Evolutionary conservation across 176 grass and related monocot genomes (phyloP).

Genomic region (Puya raimondii): DNA sequence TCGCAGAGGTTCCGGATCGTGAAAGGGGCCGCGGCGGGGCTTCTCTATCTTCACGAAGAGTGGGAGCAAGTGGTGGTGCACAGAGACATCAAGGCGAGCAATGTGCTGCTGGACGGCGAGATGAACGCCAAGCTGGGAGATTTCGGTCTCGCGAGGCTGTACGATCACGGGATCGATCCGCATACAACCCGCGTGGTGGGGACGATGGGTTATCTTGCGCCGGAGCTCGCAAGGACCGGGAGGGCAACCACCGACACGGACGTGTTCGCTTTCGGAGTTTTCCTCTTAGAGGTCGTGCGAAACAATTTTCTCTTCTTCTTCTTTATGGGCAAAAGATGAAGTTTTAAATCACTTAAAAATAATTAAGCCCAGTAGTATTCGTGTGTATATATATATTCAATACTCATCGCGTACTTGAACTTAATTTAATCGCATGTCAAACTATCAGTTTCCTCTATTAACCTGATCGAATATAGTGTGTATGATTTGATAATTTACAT

Average conservation of each 20-base stretch:
- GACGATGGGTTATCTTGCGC: conserved; percentile 52
- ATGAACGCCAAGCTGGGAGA: conserved; percentile 40
- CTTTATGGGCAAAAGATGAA: too few relatives aligned
- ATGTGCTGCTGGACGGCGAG: conserved; percentile 45
- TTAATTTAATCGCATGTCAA: too few relatives aligned
- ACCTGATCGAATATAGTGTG: too few relatives aligned
- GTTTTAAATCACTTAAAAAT: too few relatives aligned
- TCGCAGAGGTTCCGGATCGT: conserved; percentile 4
- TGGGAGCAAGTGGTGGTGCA: conserved; percentile 55
- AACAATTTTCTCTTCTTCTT: too few relatives aligned
- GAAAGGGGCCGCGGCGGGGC: conserved; percentile 34
- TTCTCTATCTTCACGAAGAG: conserved; percentile 54
- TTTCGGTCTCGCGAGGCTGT: conserved; percentile 56
- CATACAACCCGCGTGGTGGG: conserved; percentile 45
- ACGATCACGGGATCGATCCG: conserved; percentile 39
- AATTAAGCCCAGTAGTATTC: too few relatives aligned
- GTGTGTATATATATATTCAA: too few relatives aligned
- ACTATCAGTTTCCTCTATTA: too few relatives aligned
- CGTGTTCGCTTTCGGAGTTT: conserved; percentile 43
- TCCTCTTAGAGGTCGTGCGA: conserved; percentile 26
- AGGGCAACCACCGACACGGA: conserved; percentile 40
- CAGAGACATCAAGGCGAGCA: conserved; percentile 57
- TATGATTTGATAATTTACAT: too few relatives aligned
- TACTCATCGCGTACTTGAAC: too few relatives aligned
- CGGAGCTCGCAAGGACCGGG: conserved; percentile 33